Evolutionary conservation across 169 alveolate species (phyloP).

Genomic region (Plasmodium gaboni): DNA sequence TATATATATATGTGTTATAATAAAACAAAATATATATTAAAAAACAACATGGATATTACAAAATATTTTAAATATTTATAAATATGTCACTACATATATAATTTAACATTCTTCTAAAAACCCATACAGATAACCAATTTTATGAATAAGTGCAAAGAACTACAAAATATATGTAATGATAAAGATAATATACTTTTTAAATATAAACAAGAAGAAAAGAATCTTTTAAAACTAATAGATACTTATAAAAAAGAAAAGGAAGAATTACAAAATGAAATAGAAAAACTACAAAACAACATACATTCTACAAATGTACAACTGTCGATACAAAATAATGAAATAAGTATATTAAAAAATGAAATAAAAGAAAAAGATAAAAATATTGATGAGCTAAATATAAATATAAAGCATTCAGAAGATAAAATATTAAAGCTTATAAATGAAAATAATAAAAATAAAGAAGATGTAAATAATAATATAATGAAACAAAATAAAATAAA

Average conservation of each 20-base stretch:
- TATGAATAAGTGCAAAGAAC: conserved; percentile 53
- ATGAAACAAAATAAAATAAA: conserved; percentile 53
- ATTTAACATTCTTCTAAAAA: neutral
- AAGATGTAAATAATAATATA: conserved; percentile 30
- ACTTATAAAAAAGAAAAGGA: conserved; percentile 20
- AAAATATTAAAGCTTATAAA: conserved; percentile 16
- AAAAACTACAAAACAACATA: conserved; percentile 1
- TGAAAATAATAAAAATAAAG: conserved; percentile 42
- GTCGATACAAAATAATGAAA: conserved; percentile 3
- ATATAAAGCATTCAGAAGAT: conserved; percentile 10
- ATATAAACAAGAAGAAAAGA: conserved; percentile 28
- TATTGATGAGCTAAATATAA: conserved; percentile 11
- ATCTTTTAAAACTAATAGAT: conserved; percentile 20
- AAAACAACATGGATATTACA: neutral
- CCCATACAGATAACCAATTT: conserved; percentile 36
- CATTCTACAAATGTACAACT: conserved; percentile 13
- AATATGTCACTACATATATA: neutral
- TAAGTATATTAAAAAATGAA: conserved; percentile 17
- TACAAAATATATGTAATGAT: conserved; percentile 24
- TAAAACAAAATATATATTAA: neutral
- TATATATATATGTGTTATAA: neutral
- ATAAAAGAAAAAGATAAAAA: conserved; percentile 16
- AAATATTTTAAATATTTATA: too few species aligned
- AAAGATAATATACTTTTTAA: conserved; percentile 14
- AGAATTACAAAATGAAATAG: conserved; percentile 18